Conservation (phyloP, 805 yeast genomes). For the Wickerhamia fluorescens region DNA sequence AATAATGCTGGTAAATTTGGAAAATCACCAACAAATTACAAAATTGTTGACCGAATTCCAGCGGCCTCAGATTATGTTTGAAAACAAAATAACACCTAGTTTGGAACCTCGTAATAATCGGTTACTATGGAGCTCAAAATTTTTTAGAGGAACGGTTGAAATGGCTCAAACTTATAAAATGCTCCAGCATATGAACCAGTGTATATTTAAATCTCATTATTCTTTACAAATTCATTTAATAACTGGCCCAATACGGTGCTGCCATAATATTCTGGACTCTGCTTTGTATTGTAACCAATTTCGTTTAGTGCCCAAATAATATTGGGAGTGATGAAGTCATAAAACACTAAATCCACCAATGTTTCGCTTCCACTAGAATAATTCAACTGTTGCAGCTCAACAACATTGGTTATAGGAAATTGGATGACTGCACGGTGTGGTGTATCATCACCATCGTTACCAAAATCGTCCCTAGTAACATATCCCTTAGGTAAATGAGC, state of each 20-base stretch:
- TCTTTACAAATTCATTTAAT: constrained; percentile 23
- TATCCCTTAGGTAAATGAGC: constrained; percentile 53
- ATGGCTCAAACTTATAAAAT: too few species aligned
- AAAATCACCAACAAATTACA: too few species aligned
- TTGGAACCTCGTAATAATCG: too few species aligned
- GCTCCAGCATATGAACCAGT: too few species aligned
- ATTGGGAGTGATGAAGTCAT: constrained; percentile 57
- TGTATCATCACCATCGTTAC: constrained; percentile 80
- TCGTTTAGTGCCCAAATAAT: constrained; percentile 24
- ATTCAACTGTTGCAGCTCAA: constrained; percentile 41
- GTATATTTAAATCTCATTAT: constrained; percentile 8
- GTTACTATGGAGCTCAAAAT: too few species aligned
- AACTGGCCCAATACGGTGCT: constrained; percentile 25
- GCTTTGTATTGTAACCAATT: constrained; percentile 13
- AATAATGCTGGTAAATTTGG: too few species aligned
- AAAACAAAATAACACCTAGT: too few species aligned
- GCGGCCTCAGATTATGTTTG: too few species aligned
- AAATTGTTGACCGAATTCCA: too few species aligned
- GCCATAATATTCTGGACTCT: constrained; percentile 20
- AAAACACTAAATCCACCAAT: constrained; percentile 64
- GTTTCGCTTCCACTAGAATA: constrained; percentile 17
- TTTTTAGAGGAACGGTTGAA: too few species aligned
- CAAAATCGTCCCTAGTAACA: constrained; percentile 78
- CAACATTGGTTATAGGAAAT: constrained; percentile 72
- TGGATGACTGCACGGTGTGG: constrained; percentile 54